These are phyloP conservation scores for Aspergillus melleus DNA, from an alignment of 2,329 filamentous ascomycete genomes.

Conservation along the genomic window DNA sequence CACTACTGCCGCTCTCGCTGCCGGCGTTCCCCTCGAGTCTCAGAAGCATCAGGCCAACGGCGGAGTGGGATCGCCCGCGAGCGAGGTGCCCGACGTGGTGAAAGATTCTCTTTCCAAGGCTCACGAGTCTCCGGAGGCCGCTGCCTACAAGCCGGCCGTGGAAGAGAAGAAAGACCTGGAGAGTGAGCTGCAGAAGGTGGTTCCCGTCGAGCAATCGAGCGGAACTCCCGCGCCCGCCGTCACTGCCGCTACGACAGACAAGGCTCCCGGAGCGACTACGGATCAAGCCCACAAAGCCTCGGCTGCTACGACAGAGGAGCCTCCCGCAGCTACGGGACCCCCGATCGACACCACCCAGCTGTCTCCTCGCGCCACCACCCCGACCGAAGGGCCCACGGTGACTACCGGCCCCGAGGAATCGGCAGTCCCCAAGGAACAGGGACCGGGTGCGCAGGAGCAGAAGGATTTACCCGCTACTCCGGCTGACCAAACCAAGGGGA, in stretches of 20 bases:
- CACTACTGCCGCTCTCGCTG: constrained; percentile 49
- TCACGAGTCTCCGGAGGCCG: constrained; percentile 67
- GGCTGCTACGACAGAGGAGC: constrained; percentile 39
- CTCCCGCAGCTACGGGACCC: constrained; percentile 29
- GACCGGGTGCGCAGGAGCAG: constrained; percentile 3
- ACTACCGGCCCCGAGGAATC: constrained; percentile 22
- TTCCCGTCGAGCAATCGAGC: constrained; percentile 35
- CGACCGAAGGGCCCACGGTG: constrained; percentile 9
- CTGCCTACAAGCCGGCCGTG: constrained; percentile 66
- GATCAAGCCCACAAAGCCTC: not conserved
- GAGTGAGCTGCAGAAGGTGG: constrained; percentile 64
- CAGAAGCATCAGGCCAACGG: constrained; percentile 24
- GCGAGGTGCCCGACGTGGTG: constrained; percentile 46
- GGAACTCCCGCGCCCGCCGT: constrained; percentile 42
- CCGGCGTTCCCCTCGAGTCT: constrained; percentile 44
- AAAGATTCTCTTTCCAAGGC: constrained; percentile 51
- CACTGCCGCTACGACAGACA: constrained; percentile 39
- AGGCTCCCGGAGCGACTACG: constrained; percentile 33
- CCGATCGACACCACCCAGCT: constrained; percentile 19
- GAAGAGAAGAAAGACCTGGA: constrained; percentile 74
- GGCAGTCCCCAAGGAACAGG: constrained; percentile 21
- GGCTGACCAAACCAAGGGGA: not conserved
- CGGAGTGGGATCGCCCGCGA: constrained; percentile 15
- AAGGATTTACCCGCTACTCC: not conserved
- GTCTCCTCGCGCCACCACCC: constrained; percentile 18